Evolutionary conservation across 495 filamentous ascomycete species (phyloP), one percentile per base, ranked within the genome.

Genomic region (Penicillium samsonianum): DNA sequence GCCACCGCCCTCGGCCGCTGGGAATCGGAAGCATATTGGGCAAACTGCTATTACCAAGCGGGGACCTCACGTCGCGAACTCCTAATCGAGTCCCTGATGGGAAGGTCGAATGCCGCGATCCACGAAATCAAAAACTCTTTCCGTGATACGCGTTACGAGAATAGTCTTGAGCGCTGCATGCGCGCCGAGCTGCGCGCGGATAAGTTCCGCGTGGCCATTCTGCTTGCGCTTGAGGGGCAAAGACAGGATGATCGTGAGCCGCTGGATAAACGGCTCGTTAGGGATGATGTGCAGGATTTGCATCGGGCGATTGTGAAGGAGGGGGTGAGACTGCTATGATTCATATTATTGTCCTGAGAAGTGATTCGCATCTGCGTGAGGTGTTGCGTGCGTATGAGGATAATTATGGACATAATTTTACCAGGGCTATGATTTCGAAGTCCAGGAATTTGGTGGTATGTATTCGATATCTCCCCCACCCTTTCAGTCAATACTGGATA

Each of bases 41-140:
- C 95, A 44, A 98, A 98, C 65, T 96, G 90, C 73, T 98, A 92
- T 86, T 98, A 98, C 75, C 94, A 98, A 68, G 87, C 89, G 35
- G 87, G 90, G 59, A 90, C 89, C 61, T 89, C 84, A 3, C 81
- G 91, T 3, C 83, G 91, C 19, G 91, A 98, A 69, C 76, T 98
- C 20, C 81, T 98, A 43, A 97, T 98, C 65, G 94, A 98, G 68
- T 84, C 86, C 10, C 75, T 98, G 14, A 94, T 98, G 81, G 94
- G 94, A 0, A 85, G 91, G 16, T 85, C 84, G 12, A 96, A 96
- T 64, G 78, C 81, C 17, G 95, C 97, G 59, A 91, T 97, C 58
- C 77, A 84, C n/a, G 79, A 84, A 56, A 97, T 98, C 77, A 98
- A 96, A 72, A 84, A 88, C n/a, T 88, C 84, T 5, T 98, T 98